A percentile compares a stretch with the other conserved stretches of the same genome.
Evolutionary conservation across 768 basidiomycete species (phyloP).

Genomic region (Trametes elegans): DNA sequence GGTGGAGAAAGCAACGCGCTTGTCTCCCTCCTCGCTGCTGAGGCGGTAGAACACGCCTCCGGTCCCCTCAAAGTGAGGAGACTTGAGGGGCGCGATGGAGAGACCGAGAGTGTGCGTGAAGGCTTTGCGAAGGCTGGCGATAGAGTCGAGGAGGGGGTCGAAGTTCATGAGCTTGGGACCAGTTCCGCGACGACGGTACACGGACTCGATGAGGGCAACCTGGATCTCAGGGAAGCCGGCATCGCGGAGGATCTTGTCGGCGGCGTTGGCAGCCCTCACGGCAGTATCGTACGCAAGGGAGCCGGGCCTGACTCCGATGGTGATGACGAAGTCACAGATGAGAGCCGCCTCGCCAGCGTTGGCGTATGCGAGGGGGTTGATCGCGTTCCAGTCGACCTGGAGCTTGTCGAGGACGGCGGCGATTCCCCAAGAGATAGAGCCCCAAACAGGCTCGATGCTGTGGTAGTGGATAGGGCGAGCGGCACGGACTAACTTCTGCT

Average conservation of each 20-base stretch:
- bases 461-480: slow-evolving; percentile 32
- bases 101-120: not conserved
- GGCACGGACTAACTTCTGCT: slow-evolving; percentile 25
- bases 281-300: slow-evolving; percentile 31
- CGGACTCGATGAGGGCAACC: not conserved
- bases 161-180: not conserved
- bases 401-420: slow-evolving; percentile 27
- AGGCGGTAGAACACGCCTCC: slow-evolving; percentile 33
- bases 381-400: slow-evolving; percentile 29
- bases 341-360: slow-evolving; percentile 22
- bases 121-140: not conserved
- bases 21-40: no score
- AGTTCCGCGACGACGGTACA: not conserved
- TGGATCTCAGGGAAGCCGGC: not conserved
- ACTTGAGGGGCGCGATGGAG: not conserved
- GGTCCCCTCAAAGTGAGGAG: slow-evolving; percentile 21
- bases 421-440: slow-evolving; percentile 23
- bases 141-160: not conserved
- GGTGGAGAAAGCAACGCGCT: slow-evolving; percentile 29
- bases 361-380: slow-evolving; percentile 34
- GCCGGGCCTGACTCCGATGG: slow-evolving; percentile 33
- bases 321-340: slow-evolving; percentile 27
- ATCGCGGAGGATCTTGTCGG: slow-evolving; percentile 28
- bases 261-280: slow-evolving; percentile 23
- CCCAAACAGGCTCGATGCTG: slow-evolving; percentile 28